A percentile compares a stretch with the other conserved stretches of the same genome.
phyloP scores from a whole-genome alignment of 176 grass and related monocot genomes.

The Oryza longistaminata region DNA sequence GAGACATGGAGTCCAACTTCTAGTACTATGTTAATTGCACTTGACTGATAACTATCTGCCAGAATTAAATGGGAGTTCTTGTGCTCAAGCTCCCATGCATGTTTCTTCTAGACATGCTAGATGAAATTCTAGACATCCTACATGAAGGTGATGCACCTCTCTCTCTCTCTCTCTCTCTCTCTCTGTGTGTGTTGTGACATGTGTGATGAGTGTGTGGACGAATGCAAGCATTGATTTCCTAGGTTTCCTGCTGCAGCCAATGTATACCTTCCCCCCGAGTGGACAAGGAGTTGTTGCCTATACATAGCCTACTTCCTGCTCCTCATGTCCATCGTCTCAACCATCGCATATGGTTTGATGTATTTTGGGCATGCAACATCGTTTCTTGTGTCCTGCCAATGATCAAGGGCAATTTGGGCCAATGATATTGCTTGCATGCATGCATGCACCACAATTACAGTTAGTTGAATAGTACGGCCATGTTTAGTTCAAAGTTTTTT shows the following conservation, averaged over 20 bases:
- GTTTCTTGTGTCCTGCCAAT: no score
- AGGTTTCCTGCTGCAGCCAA: constrained; percentile 43
- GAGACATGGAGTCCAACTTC: no score
- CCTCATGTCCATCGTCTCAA: not conserved
- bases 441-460: no score
- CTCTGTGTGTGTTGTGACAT: not conserved
- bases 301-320: not conserved
- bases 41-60: no score
- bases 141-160: constrained; percentile 28
- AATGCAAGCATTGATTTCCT: constrained; percentile 53
- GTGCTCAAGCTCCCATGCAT: no score
- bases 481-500: no score
- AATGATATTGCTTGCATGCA: no score
- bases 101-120: constrained; percentile 25
- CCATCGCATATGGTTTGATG: not conserved
- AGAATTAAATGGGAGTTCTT: no score
- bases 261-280: constrained; percentile 19
- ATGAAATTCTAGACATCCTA: constrained; percentile 12
- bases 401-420: no score
- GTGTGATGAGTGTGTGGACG: constrained; percentile 36
- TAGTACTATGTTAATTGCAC: no score
- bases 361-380: no score
- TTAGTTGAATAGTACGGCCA: no score
- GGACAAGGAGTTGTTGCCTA: constrained; percentile 43
- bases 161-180: not conserved